Percentiles rank a stretch among this genome's conserved stretches.
phyloP scores from a whole-genome alignment of 225 moss, liverwort and hornwort species.

The Bryum argenteum region DNA sequence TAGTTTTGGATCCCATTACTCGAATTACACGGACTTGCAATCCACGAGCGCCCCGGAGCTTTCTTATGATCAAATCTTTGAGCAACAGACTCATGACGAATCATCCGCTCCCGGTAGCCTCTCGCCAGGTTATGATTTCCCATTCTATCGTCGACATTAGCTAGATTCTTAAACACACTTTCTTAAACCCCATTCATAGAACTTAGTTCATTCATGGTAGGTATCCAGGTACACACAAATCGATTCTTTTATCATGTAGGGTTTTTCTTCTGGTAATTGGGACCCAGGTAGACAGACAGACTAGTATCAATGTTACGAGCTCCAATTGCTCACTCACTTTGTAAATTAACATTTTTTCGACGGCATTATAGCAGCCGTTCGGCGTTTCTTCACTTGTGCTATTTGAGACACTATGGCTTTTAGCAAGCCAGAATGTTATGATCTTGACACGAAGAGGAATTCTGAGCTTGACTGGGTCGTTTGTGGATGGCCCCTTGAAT shows the following conservation, averaged over 20 bases:
- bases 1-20: conserved; percentile 27
- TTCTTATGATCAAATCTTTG: conserved; percentile 53
- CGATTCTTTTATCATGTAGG: no score
- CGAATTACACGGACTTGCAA: conserved; percentile 22
- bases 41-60: conserved; percentile 34
- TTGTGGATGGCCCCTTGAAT: conserved; percentile 4
- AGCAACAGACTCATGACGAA: conserved; percentile 28
- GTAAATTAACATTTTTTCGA: no score
- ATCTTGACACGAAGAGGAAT: neutral
- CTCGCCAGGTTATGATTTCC: conserved; percentile 48
- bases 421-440: neutral
- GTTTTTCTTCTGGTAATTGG: no score
- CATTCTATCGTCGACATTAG: conserved; percentile 46
- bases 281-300: no score
- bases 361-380: no score
- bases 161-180: neutral
- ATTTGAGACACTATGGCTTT: neutral
- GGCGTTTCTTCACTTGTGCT: neutral
- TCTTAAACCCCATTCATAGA: neutral
- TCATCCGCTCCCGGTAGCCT: conserved; percentile 30
- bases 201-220: no score
- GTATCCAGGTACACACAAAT: no score
- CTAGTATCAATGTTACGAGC: no score
- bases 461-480: conserved; percentile 13
- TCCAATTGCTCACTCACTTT: no score